Conservation (phyloP, 371 early-diverging fungal species). For the Cokeromyces recurvatus region DNA sequence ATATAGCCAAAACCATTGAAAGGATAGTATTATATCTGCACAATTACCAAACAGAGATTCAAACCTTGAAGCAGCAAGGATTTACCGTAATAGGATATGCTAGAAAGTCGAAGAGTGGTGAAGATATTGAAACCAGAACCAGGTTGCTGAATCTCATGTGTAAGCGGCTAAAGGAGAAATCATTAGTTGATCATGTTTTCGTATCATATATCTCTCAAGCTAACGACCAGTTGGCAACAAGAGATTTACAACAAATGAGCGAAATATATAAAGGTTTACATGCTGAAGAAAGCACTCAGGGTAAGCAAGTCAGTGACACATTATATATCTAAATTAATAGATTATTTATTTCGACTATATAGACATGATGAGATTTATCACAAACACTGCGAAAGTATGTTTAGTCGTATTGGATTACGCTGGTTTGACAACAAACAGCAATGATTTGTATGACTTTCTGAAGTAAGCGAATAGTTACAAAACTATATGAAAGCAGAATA, state of each 20-base stretch:
- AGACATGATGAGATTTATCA: conserved; percentile 11
- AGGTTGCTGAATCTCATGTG: conserved; percentile 1
- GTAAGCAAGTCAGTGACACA: conserved; percentile 12
- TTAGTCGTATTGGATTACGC: conserved; percentile 13
- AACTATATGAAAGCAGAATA: conserved; percentile 9
- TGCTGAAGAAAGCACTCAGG: conserved; percentile 13
- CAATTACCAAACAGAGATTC: conserved; percentile 1
- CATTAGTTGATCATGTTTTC: conserved; percentile 9
- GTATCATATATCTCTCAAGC: conserved; percentile 10
- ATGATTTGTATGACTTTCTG: conserved; percentile 7
- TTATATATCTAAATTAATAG: conserved; percentile 1
- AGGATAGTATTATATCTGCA: background rate
- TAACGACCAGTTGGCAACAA: background rate
- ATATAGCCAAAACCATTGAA: background rate
- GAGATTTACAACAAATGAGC: conserved; percentile 2
- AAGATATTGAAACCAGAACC: conserved; percentile 5
- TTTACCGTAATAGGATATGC: conserved; percentile 4
- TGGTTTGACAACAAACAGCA: conserved; percentile 15
- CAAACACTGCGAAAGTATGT: conserved; percentile 9
- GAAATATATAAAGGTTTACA: conserved; percentile 3
- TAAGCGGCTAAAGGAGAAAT: conserved; percentile 2
- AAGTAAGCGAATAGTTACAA: conserved; percentile 1
- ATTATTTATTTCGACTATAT: background rate
- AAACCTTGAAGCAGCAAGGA: conserved; percentile 9
- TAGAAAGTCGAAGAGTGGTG: conserved; percentile 1